Base-by-base conservation (phyloP, 805 yeast genomes). In the Pichia kluyveri region DNA sequence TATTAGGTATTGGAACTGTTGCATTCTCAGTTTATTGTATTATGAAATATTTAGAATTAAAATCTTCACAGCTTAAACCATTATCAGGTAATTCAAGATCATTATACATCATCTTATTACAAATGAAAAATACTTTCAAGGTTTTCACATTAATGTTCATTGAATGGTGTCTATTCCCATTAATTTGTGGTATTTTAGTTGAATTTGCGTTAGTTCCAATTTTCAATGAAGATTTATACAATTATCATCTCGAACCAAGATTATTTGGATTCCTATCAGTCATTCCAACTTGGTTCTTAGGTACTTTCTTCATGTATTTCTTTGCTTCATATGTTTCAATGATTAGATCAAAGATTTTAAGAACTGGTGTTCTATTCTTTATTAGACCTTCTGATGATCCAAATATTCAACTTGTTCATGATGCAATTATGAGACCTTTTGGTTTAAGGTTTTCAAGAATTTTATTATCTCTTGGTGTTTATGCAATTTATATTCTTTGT, bases 361-460 rank as follows among this genome's bases (percentile, higher is more conserved):
- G 99, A 48, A 83, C 85, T 0, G 99, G 99, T 12, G 96, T 87
- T 9, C 70, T 93, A 42, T 93, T 80, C 63, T 93, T 93, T 68
- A 85, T 93, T 51, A 76, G 96, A 56, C 88, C 96, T 23, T 96
- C 96, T 5, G 96, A 89, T 56, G 97, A 93, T 61, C 96, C 96
- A 38, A 84, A 86, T 56, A 82, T 88, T 42, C 79, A 91, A 54
- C 76, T 93, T 12, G 75, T 91, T 40, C 91, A 88, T 54, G 96
- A 90, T 60, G 93, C 96, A 1, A 65, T 93, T 46, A 83, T 85
- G 49, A 80, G 85, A 54, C 86, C 96, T 0, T 75, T 91, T 57
- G 53, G 65, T 9, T 68, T 83, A 42, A 97, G 93, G 61, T 52
- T 90, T 23, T 79, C 83, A 30, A 73, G 96, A 53, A 81, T 90